These are phyloP conservation scores for Cystoderma amianthinum DNA, from an alignment of 768 basidiomycete species.

Conservation along the genomic window DNA sequence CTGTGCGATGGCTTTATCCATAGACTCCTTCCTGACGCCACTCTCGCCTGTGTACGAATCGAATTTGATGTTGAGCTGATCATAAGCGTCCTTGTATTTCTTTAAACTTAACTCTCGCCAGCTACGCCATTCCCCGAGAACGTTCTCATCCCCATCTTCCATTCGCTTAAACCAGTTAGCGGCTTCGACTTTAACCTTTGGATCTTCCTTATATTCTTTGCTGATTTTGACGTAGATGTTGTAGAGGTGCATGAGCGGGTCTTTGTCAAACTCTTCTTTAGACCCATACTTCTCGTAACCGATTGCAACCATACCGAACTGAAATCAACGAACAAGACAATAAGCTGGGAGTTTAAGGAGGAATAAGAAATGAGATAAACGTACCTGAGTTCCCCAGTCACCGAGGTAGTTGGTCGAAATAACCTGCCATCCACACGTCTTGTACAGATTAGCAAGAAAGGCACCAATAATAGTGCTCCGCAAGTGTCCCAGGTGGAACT, in stretches of 20 bases:
- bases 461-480: conserved; percentile 89
- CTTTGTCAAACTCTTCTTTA: not conserved
- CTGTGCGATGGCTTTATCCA: not conserved
- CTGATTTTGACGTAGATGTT: not conserved
- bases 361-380: conserved; percentile 9
- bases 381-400: conserved; percentile 89
- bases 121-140: not conserved
- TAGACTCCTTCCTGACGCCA: not conserved
- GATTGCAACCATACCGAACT: not conserved
- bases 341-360: not conserved
- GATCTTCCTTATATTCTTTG: not conserved
- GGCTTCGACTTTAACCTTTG: not conserved
- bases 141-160: not conserved
- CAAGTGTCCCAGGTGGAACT: conserved; percentile 87
- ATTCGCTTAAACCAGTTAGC: not conserved
- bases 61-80: not conserved
- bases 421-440: conserved; percentile 80
- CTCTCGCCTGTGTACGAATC: not conserved
- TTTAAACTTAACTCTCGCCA: not conserved
- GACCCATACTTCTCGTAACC: not conserved
- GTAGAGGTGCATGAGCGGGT: not conserved
- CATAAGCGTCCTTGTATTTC: not conserved
- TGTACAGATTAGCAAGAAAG: conserved; percentile 78
- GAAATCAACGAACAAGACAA: conserved; percentile 2
- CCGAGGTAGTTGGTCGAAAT: conserved; percentile 81